phyloP scores from a whole-genome alignment of 2,329 filamentous ascomycete species.

The Lithohypha guttulata region DNA sequence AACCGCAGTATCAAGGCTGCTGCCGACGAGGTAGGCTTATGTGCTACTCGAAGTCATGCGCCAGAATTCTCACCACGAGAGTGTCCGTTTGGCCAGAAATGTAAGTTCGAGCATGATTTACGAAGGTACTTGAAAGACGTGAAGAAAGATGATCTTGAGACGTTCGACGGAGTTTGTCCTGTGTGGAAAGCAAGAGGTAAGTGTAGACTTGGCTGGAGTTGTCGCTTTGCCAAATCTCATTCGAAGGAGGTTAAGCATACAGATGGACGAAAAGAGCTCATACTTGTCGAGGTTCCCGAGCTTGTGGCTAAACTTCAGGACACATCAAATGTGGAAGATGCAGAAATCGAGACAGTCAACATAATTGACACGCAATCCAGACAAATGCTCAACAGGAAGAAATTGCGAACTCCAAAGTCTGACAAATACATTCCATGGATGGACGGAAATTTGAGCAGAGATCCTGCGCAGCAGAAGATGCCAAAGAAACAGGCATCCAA shows the following conservation, averaged over 20 bases:
- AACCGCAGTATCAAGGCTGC: conserved; percentile 71
- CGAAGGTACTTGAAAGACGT: conserved; percentile 74
- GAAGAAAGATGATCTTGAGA: conserved; percentile 67
- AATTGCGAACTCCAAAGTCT: conserved; percentile 58
- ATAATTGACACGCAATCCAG: conserved; percentile 60
- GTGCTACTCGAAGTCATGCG: conserved; percentile 58
- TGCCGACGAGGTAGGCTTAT: conserved; percentile 65
- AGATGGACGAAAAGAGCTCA: conserved; percentile 73
- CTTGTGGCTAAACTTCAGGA: conserved; percentile 17
- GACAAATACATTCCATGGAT: conserved; percentile 71
- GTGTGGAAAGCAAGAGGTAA: conserved; percentile 65
- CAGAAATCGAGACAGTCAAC: conserved; percentile 61
- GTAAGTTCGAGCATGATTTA: conserved; percentile 72
- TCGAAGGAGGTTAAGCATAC: conserved; percentile 66
- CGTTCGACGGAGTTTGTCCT: conserved; percentile 68
- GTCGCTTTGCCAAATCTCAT: conserved; percentile 79
- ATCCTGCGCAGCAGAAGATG: conserved; percentile 26
- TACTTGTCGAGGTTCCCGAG: conserved; percentile 49
- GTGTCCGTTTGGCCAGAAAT: conserved; percentile 70
- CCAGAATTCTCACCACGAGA: conserved; percentile 69
- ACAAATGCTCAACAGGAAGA: conserved; percentile 62
- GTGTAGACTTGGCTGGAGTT: conserved; percentile 86
- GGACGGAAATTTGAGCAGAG: conserved; percentile 46
- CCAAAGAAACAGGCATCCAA: conserved; percentile 39
- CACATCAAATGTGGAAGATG: conserved; percentile 17